Conservation (phyloP, 768 basidiomycete genomes). For the Lentinula lateritia region DNA sequence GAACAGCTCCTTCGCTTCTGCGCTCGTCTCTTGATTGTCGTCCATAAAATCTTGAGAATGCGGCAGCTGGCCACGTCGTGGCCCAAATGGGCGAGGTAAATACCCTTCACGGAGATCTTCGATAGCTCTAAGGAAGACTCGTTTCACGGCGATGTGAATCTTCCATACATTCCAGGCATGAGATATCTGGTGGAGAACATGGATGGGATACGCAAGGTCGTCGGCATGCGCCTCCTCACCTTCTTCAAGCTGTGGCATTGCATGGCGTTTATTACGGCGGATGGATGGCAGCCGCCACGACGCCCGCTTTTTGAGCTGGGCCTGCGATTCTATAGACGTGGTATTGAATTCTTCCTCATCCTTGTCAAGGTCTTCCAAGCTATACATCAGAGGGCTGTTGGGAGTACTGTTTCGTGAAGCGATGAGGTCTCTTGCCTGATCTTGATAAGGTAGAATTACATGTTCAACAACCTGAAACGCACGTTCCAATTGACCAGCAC, state of each 20-base stretch:
- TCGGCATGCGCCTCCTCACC: slow-evolving; percentile 14
- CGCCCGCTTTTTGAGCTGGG: slow-evolving; percentile 3
- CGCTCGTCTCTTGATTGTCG: slow-evolving; percentile 15
- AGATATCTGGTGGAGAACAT: slow-evolving; percentile 56
- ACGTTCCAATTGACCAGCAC: slow-evolving; percentile 75
- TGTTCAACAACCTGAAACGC: slow-evolving; percentile 81
- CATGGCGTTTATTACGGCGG: slow-evolving; percentile 8
- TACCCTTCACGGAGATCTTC: slow-evolving; percentile 45
- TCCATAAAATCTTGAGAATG: slow-evolving; percentile 19
- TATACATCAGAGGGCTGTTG: slow-evolving; percentile 34
- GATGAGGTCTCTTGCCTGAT: slow-evolving; percentile 18
- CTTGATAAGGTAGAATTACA: slow-evolving; percentile 61
- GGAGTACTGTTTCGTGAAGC: slow-evolving; percentile 25
- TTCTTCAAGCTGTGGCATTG: slow-evolving; percentile 6
- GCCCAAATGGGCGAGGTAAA: slow-evolving; percentile 35
- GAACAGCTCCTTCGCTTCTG: slow-evolving; percentile 35
- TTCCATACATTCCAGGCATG: slow-evolving; percentile 64
- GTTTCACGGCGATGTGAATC: slow-evolving; percentile 48
- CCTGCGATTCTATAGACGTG: neutral
- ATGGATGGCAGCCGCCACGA: slow-evolving; percentile 4
- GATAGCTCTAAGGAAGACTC: slow-evolving; percentile 40
- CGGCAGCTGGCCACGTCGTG: slow-evolving; percentile 17
- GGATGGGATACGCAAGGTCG: slow-evolving; percentile 56
- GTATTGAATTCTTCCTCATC: neutral
- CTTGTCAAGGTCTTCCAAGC: neutral